Evolutionary conservation across 2,329 filamentous ascomycete genomes (phyloP).

Genomic region (Monilinia polystroma): DNA sequence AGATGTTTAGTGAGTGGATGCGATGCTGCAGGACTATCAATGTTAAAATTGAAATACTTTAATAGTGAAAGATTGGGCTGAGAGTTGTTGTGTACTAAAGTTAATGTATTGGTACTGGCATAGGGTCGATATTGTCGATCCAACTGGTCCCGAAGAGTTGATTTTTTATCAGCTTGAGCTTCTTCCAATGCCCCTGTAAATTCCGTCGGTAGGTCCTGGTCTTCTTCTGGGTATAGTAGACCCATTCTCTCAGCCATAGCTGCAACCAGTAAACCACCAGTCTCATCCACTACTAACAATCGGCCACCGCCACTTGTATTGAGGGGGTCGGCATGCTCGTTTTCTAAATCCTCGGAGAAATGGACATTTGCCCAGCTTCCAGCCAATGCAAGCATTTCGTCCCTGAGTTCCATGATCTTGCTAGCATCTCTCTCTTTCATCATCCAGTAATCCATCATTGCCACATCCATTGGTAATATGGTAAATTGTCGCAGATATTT

Average conservation of each 20-base stretch:
- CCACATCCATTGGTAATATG: constrained; percentile 78
- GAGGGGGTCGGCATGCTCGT: constrained; percentile 16
- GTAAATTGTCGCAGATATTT: constrained; percentile 92
- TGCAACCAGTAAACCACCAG: constrained; percentile 66
- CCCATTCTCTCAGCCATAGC: constrained; percentile 70
- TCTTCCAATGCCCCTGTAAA: constrained; percentile 20
- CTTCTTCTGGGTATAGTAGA: constrained; percentile 51
- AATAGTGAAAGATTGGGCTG: constrained; percentile 87
- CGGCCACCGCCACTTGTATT: constrained; percentile 45
- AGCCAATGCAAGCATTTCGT: constrained; percentile 78
- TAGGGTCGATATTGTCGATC: constrained; percentile 27
- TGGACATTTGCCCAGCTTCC: constrained; percentile 91
- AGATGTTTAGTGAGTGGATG: constrained; percentile 84
- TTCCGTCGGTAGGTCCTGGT: constrained; percentile 18
- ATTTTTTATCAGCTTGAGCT: constrained; percentile 15
- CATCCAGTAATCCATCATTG: constrained; percentile 72
- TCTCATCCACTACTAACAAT: constrained; percentile 70
- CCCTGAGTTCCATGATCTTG: constrained; percentile 81
- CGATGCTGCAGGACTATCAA: constrained; percentile 49
- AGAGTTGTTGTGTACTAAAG: constrained; percentile 75
- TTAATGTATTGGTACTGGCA: constrained; percentile 64
- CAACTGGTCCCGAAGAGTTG: constrained; percentile 18
- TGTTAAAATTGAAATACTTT: constrained; percentile 86
- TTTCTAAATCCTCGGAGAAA: constrained; percentile 45
- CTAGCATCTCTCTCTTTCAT: constrained; percentile 75